Evolutionary conservation across 371 early-diverging fungal genomes (phyloP), one percentile per base, ranked within the genome.

Genomic region (Mortierella sp.): DNA sequence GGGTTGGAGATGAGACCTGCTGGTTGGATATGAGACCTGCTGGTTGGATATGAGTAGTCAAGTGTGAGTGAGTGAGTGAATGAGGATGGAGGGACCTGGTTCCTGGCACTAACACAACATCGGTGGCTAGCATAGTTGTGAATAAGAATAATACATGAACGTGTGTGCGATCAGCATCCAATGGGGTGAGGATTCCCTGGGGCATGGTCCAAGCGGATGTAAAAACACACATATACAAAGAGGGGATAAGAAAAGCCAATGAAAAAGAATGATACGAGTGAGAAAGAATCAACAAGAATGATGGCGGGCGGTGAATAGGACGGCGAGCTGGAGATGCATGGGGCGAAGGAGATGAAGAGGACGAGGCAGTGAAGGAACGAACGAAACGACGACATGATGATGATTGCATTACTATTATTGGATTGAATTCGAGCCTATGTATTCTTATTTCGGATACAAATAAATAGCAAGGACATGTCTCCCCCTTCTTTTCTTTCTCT

Each of bases 171-270:
- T n/a, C 11, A 47, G 22, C 6, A 19, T 58, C 58, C 58, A 58
- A 58, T 58, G 34, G 58, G 58, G 34, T 34, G 58, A 31, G 29
- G 31, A 31, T 58, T 37, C 37, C 34, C 8, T 58, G 37, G 37
- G 58, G 58, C 58, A 58, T 58, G 58, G 58, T 8, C 58, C 58
- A 58, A 58, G 58, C 58, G 58, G 58, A 58, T 58, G n/a, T n/a
- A 58, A 19, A 16, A 19, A 53, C 26, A 14, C 13, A 16, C 26
- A 53, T 53, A 53, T 29, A 53, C 4, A 26, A 53, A 13, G 24
- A 40, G 53, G 26, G 55, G 6, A 43, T 24, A 41, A 47, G 52
- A 43, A 64, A 24, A 43, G 65, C 24, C 10, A 24, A 64, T 24
- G 10, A 43, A 19, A 16, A 43, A 40, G 4, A 41, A 24, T 3